These are phyloP conservation scores for Arctium minus DNA, from an alignment of 129 eudicot genomes.

Conservation along the genomic window DNA sequence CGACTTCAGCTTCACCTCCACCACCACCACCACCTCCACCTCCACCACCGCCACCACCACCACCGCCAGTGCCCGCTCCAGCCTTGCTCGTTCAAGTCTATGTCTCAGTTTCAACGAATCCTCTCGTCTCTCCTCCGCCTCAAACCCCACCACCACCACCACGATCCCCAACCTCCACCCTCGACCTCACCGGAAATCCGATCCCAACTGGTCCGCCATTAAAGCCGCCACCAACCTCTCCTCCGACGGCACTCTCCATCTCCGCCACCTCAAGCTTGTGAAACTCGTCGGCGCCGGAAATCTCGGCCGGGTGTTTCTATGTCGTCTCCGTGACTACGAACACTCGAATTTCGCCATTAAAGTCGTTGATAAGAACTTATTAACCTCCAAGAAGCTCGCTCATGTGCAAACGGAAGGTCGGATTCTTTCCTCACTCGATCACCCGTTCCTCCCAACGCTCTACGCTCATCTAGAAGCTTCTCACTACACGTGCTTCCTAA, in stretches of 20 bases:
- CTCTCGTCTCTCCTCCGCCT: conserved; percentile 42
- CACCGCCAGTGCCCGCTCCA: conserved; percentile 52
- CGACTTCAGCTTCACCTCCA: conserved; percentile 53
- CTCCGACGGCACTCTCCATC: conserved; percentile 72
- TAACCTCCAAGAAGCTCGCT: conserved; percentile 54
- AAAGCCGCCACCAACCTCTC: conserved; percentile 65
- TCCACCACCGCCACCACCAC: neutral
- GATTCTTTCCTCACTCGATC: conserved; percentile 65
- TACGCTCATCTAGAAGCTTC: conserved; percentile 84
- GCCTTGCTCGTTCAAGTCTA: conserved; percentile 76
- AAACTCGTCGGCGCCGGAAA: conserved; percentile 81
- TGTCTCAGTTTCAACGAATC: conserved; percentile 82
- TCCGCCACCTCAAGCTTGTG: conserved; percentile 82
- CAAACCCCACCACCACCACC: conserved; percentile 33
- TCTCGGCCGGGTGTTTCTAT: conserved; percentile 86
- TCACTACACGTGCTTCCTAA: conserved; percentile 70
- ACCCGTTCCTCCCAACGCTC: conserved; percentile 84
- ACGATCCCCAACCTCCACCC: conserved; percentile 37
- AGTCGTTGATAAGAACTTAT: conserved; percentile 56
- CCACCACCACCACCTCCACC: conserved; percentile 38
- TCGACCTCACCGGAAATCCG: conserved; percentile 59
- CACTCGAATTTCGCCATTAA: conserved; percentile 79
- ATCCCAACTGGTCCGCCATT: conserved; percentile 76
- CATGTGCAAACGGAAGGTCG: conserved; percentile 71
- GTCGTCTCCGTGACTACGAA: conserved; percentile 75